Base-by-base conservation (phyloP, 2,329 filamentous ascomycete genomes). In the Pyricularia sp. region DNA sequence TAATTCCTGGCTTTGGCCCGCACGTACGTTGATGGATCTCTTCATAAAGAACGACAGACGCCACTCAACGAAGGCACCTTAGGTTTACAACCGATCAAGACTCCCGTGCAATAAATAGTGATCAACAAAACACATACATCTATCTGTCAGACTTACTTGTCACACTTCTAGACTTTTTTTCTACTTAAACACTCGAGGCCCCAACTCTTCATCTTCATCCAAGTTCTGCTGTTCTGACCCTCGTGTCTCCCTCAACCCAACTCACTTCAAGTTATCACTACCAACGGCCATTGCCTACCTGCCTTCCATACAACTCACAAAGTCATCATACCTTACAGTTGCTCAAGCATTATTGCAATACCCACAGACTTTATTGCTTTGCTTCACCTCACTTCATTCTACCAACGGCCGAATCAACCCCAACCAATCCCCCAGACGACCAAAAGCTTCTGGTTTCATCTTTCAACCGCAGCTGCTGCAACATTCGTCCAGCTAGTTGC, bases 11-110 rank as follows among this genome's bases (percentile, higher is more conserved):
- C 40, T 49, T 35, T 49, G 19, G 40, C 40, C 40, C 40, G 40
- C 40, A 49, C 40, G 40, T 49, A 49, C 40, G 40, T 49, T 49
- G 40, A 49, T 49, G 40, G 40, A 49, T 49, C 40, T 49, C 40
- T n/a, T 49, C 40, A 49, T 49, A 49, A 22, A 44, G 44, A 35
- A 61, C 16, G 10, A 60, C 53, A 62, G 72, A 49, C 40, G 40
- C 40, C 40, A 49, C 40, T n/a, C 19, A 49, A 49, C 26, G 26
- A 26, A 26, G 26, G 26, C 4, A 26, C 3, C 33, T 3, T 16
- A 35, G 12, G 33, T 49, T n/a, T 16, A 49, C 40, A 49, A 49
- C 5, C 40, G 7, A 49, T 19, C 40, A 49, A 49, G 33, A 49
- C 40, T 49, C 40, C 40, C 40, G 19, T 19, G 40, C 40, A 49